phyloP scores from a whole-genome alignment of 495 filamentous ascomycete genomes.

The Penicillium goetzii region DNA sequence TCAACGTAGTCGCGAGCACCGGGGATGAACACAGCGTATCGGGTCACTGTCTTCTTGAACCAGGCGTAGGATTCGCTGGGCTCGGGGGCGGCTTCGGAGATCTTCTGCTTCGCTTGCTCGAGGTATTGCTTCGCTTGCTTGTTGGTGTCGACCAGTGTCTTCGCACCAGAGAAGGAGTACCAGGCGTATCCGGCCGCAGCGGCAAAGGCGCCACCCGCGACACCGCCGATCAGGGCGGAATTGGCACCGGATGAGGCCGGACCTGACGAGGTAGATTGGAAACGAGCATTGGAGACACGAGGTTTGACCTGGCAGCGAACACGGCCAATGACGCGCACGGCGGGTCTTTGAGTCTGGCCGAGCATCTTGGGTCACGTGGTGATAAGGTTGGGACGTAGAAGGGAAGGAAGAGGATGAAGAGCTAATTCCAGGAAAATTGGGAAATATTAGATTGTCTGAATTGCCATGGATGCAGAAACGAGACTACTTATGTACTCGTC shows the following conservation, averaged over 20 bases:
- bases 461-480: background rate
- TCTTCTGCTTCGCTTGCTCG: slow-evolving; percentile 50
- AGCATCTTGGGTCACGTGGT: slow-evolving; percentile 4
- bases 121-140: slow-evolving; percentile 54
- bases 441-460: background rate
- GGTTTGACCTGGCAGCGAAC: slow-evolving; percentile 1
- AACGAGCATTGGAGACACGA: slow-evolving; percentile 32
- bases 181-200: slow-evolving; percentile 52
- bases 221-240: slow-evolving; percentile 43
- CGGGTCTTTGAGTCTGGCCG: slow-evolving; percentile 9
- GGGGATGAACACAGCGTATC: slow-evolving; percentile 68
- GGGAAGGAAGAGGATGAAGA: background rate
- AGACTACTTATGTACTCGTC: background rate
- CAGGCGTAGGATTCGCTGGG: slow-evolving; percentile 60
- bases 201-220: slow-evolving; percentile 55
- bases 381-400: background rate
- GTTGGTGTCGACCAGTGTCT: slow-evolving; percentile 53
- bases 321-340: slow-evolving; percentile 1
- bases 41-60: slow-evolving; percentile 59
- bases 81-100: slow-evolving; percentile 58
- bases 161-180: slow-evolving; percentile 64
- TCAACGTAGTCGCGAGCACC: slow-evolving; percentile 65
- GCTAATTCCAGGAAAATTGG: background rate
- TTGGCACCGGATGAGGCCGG: slow-evolving; percentile 30
- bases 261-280: slow-evolving; percentile 46